Evolutionary conservation across 495 filamentous ascomycete species (phyloP), one percentile per base, ranked within the genome.

Genomic region (Xylaria scruposa): DNA sequence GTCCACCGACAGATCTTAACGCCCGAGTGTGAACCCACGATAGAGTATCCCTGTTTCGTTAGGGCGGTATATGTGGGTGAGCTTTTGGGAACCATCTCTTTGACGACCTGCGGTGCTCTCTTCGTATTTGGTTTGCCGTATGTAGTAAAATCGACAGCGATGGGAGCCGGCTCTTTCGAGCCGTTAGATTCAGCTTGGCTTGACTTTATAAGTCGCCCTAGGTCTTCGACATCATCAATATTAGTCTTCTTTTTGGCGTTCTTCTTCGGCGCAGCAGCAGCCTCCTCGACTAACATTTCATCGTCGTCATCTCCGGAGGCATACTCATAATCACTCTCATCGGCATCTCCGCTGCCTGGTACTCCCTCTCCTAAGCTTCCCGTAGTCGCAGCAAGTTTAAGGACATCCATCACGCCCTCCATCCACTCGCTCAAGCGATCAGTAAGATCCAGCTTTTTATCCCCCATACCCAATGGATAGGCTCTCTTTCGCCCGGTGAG

Each of bases 1-100:
- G 95, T 98, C 95, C 95, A 98, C 31, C 95, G 93, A 79, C 95
- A 98, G 74, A 97, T 97, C 82, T 98, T 98, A 68, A 98, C 95
- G 31, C 95, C 95, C 10, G 93, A 97, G 82, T 98, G 95, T 0
- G 94, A 95, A 61, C 95, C 95, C 61, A 98, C 91, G 68, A 98
- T 98, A 0, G 92, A 89, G 80, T 98, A 98, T 21, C 95, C 95
- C 86, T 98, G 95, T 78, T 98, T 98, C 3, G 95, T 98, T 54
- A 98, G 87, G 61, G 95, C 85, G 12, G 89, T 84, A 75, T 97
- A 92, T 0, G 95, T 98, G 2, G 96, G 94, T 7, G 95, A 97
- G 53, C 87, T 90, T 73, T 90, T 91, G 7, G 95, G 93, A 5
- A 98, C 95, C 95, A 98, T 98, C 81, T 95, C 93, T 82, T 97